Conservation (phyloP, 2,329 filamentous ascomycete species). For the Zasmidium angulare region DNA sequence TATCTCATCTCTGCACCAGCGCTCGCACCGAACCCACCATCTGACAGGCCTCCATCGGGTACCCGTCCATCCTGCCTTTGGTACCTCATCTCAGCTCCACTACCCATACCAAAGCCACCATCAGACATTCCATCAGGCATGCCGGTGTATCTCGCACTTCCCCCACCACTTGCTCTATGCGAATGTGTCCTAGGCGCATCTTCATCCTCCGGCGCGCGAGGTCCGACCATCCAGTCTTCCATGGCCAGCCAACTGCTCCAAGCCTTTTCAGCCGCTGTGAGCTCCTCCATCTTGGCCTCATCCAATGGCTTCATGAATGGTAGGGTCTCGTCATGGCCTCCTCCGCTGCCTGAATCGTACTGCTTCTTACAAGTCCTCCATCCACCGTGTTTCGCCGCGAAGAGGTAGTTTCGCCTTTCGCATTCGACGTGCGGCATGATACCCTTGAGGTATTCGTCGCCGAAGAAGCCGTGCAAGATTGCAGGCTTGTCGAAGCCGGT, state of each 20-base stretch:
- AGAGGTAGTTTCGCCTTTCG: slow-evolving; percentile 91
- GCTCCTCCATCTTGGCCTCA: slow-evolving; percentile 73
- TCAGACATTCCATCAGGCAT: slow-evolving; percentile 7
- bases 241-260: slow-evolving; percentile 97
- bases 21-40: no score
- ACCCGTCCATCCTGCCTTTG: neutral
- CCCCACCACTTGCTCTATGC: neutral
- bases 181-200: slow-evolving; percentile 2
- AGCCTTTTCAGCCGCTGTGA: slow-evolving; percentile 74
- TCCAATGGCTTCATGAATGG: slow-evolving; percentile 81
- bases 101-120: neutral
- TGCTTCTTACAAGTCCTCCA: slow-evolving; percentile 87
- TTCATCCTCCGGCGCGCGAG: slow-evolving; percentile 59
- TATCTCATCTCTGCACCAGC: neutral
- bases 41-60: neutral
- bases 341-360: slow-evolving; percentile 68
- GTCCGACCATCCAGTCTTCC: slow-evolving; percentile 98
- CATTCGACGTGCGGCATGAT: slow-evolving; percentile 81
- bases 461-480: slow-evolving; percentile 93
- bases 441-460: slow-evolving; percentile 83
- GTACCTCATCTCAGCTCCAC: no score
- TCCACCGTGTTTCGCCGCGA: slow-evolving; percentile 86
- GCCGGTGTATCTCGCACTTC: neutral
- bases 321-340: slow-evolving; percentile 71
- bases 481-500: slow-evolving; percentile 86